Evolutionary conservation across 2,329 filamentous ascomycete genomes (phyloP).

Genomic region (Epicoccum sorghinum): DNA sequence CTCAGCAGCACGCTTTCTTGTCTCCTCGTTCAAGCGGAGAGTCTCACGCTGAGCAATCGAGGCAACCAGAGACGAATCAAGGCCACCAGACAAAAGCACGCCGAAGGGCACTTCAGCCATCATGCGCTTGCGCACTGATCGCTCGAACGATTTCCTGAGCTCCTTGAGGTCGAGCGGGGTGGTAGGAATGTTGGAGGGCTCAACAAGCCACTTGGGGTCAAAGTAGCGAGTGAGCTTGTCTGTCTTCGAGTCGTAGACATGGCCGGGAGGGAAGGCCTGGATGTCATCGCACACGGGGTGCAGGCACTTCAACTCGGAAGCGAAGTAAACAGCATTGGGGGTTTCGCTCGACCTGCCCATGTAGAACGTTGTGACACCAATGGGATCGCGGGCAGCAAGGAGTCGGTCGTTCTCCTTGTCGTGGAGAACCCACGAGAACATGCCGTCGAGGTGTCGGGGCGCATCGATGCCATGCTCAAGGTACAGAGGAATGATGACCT

Average conservation of each 20-base stretch:
- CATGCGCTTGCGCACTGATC: constrained; percentile 90
- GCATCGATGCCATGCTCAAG: constrained; percentile 90
- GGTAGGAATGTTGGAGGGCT: constrained; percentile 77
- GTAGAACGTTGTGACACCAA: constrained; percentile 97
- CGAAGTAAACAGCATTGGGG: constrained; percentile 89
- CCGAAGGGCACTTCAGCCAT: constrained; percentile 99
- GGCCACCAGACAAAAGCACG: constrained; percentile 89
- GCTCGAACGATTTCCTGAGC: constrained; percentile 83
- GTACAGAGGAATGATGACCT: constrained; percentile 98
- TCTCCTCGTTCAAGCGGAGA: constrained; percentile 72
- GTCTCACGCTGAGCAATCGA: constrained; percentile 96
- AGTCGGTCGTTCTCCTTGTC: constrained; percentile 93
- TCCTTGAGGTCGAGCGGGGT: constrained; percentile 82
- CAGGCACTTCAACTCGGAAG: constrained; percentile 93
- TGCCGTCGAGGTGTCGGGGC: constrained; percentile 92
- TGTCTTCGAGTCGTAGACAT: constrained; percentile 94
- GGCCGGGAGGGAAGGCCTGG: constrained; percentile 89
- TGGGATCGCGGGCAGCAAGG: constrained; percentile 92
- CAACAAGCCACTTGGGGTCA: constrained; percentile 86
- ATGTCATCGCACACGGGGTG: constrained; percentile 95
- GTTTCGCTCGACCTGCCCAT: constrained; percentile 85
- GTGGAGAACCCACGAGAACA: constrained; percentile 99
- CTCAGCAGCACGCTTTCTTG: constrained; percentile 51
- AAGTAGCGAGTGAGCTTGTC: constrained; percentile 86
- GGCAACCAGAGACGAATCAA: constrained; percentile 94